Percentiles rank a stretch among this genome's conserved stretches.
Evolutionary conservation across 176 grass and related monocot genomes (phyloP).

Genomic region (Tuctoria greenei): DNA sequence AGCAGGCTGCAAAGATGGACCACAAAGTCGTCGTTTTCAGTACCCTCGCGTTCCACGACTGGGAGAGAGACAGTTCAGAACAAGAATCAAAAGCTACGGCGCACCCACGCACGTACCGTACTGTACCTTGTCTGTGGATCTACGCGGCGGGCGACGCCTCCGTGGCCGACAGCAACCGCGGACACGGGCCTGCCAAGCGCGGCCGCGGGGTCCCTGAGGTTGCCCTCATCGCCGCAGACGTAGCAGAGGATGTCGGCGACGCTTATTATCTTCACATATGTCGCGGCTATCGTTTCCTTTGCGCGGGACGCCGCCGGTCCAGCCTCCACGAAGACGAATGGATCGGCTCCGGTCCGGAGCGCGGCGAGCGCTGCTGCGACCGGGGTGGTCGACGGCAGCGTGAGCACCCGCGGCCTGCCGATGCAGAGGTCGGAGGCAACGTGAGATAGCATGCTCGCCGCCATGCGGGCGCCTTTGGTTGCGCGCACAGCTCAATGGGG

Average conservation of each 20-base stretch:
- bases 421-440: constrained; percentile 93
- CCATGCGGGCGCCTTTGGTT: constrained; percentile 53
- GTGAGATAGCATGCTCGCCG: constrained; percentile 54
- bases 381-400: constrained; percentile 51
- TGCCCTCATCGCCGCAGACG: constrained; percentile 51
- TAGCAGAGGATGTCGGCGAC: constrained; percentile 71
- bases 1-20: constrained; percentile 60
- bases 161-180: neutral
- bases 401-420: constrained; percentile 70
- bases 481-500: neutral
- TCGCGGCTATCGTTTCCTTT: constrained; percentile 9
- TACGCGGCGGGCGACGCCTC: constrained; percentile 43
- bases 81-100: neutral
- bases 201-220: constrained; percentile 35
- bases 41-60: no score
- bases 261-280: constrained; percentile 49
- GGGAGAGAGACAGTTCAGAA: neutral
- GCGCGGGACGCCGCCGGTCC: neutral
- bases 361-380: constrained; percentile 48
- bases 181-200: constrained; percentile 52
- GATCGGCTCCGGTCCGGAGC: constrained; percentile 43
- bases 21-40: neutral
- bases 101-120: neutral
- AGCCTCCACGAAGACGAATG: constrained; percentile 39
- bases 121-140: constrained; percentile 52